Percentiles rank a stretch among this genome's conserved stretches.
Conservation (phyloP, 306 rosid genomes). For the Luffa aegyptiaca region DNA sequence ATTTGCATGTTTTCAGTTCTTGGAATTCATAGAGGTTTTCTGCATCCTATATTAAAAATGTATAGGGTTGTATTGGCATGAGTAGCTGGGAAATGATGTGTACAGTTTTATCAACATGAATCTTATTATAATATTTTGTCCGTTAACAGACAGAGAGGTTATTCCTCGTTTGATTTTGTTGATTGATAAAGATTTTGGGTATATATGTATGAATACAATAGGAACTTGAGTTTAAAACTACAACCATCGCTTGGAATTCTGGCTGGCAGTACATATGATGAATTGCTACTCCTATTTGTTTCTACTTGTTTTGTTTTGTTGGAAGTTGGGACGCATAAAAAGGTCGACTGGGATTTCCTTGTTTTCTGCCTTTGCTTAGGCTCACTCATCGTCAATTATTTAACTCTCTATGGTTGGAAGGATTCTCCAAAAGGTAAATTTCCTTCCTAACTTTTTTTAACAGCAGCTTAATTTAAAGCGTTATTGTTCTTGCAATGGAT, state of each 20-base stretch:
- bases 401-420: not conserved
- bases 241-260: not conserved
- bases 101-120: not conserved
- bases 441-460: not conserved
- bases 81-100: not conserved
- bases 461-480: not conserved
- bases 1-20: conserved; percentile 50
- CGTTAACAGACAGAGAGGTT: not conserved
- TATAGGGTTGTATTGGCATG: not conserved
- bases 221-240: not conserved
- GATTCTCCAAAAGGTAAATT: not conserved
- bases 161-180: not conserved
- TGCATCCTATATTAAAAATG: not conserved
- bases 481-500: not conserved
- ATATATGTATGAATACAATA: not conserved
- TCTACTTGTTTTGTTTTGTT: not conserved
- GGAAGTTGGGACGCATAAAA: not conserved
- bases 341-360: not conserved
- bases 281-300: not conserved
- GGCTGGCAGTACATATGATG: not conserved
- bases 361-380: not conserved
- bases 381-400: not conserved
- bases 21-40: conserved; percentile 19
- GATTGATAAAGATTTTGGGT: not conserved
- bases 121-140: not conserved